phyloP scores from a whole-genome alignment of 805 yeast species.

The Nakazawaea sp. region DNA sequence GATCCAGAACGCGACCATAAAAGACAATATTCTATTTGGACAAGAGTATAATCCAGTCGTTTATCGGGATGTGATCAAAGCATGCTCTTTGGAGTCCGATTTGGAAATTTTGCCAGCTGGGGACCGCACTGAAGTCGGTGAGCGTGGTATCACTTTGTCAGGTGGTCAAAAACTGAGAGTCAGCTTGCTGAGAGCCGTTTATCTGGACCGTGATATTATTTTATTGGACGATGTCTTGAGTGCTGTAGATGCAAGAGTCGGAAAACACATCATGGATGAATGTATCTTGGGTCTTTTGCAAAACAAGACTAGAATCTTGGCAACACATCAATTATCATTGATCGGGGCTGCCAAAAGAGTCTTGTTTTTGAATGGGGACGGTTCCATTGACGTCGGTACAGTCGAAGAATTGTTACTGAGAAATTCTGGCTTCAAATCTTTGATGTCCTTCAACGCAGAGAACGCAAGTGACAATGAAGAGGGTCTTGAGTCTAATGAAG shows the following conservation, averaged over 20 bases:
- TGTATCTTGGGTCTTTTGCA: constrained; percentile 57
- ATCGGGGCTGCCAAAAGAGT: constrained; percentile 64
- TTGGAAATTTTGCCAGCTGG: constrained; percentile 43
- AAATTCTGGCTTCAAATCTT: constrained; percentile 26
- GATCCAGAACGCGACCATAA: constrained; percentile 43
- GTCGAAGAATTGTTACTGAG: constrained; percentile 40
- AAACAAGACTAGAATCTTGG: constrained; percentile 62
- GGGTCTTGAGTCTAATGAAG: too few species aligned
- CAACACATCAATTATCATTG: constrained; percentile 78
- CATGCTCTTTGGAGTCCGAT: constrained; percentile 44
- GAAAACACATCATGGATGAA: constrained; percentile 44
- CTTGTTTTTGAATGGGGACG: constrained; percentile 62
- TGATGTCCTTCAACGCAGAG: constrained; percentile 31
- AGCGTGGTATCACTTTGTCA: constrained; percentile 52
- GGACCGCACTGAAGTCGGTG: constrained; percentile 50
- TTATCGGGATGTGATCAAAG: constrained; percentile 35
- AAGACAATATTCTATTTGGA: constrained; percentile 47
- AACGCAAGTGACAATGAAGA: constrained; percentile 20
- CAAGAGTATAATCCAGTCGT: constrained; percentile 32
- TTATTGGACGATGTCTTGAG: constrained; percentile 60
- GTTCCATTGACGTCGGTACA: constrained; percentile 55
- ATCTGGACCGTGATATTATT: constrained; percentile 51
- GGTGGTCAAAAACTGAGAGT: constrained; percentile 64
- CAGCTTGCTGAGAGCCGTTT: constrained; percentile 63
- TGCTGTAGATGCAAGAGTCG: constrained; percentile 71